Base-by-base conservation (phyloP, 1,284 basidiomycete species). In the Apiotrichum montevideense region DNA sequence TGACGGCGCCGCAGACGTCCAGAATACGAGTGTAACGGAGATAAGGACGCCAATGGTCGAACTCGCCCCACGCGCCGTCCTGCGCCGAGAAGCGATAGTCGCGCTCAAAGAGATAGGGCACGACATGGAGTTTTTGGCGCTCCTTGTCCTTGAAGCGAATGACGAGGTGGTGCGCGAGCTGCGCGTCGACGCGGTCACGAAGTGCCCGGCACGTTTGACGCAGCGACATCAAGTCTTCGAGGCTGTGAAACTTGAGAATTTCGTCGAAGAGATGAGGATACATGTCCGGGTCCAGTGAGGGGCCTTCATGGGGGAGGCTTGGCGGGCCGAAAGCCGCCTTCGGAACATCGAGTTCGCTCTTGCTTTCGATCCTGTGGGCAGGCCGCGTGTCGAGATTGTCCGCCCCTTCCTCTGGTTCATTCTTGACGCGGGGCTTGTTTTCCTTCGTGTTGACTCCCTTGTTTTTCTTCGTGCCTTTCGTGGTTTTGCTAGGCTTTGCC, bases 131-230 rank as follows among this genome's bases (percentile, higher is more conserved):
- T 21, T 8, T 14, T 6, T 41, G 5, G 13, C 32, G 29, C 4
- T 32, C 40, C 29, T 33, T 32, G 39, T n/a, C 15, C 10, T 14
- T 14, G 35, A 41, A 35, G 11, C 29, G 41, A 42, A 57, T 33
- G n/a, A 49, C 35, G 13, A 57, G 34, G 33, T 57, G 56, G 8
- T 11, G 15, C 7, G 56, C 51, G 5, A 50, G 46, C 13, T 15
- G 32, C 7, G 21, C 40, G 47, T 57, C 51, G 35, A 52, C 56
- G 32, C 35, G 39, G 15, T 34, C 34, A 6, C 56, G 56, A 9
- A 49, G 37, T 6, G 33, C 29, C 11, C 46, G 51, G n/a, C 35
- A 50, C 3, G 51, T 48, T 3, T 6, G 4, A 37, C 56, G 56
- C 9, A 57, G 32, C 4, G 47, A 39, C 6, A 57, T 29, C 11